Conservation (phyloP, 2,329 filamentous ascomycete genomes). For the Beauveria brongniartii region DNA sequence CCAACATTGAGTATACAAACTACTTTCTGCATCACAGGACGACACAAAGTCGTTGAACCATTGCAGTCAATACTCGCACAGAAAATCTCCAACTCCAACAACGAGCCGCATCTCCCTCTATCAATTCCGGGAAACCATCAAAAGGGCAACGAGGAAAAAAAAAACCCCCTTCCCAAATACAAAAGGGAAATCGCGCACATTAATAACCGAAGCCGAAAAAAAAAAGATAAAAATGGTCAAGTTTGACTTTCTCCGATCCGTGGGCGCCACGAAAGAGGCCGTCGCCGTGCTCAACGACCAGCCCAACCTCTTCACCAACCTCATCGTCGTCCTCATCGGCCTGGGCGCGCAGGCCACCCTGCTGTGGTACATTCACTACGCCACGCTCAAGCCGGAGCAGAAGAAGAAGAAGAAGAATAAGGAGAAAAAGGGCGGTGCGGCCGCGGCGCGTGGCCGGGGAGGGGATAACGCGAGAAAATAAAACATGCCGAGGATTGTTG, state of each 20-base stretch:
- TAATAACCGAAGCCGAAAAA: background rate
- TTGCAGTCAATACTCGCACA: background rate
- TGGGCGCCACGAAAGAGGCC: slow-evolving; percentile 50
- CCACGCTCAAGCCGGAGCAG: slow-evolving; percentile 54
- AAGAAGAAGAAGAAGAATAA: slow-evolving; percentile 39
- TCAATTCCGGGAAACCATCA: too few relatives aligned
- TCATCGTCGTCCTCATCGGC: slow-evolving; percentile 45
- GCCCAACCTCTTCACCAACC: slow-evolving; percentile 49
- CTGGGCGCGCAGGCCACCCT: slow-evolving; percentile 38
- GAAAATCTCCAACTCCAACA: background rate
- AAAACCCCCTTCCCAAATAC: background rate
- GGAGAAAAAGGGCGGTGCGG: slow-evolving; percentile 29
- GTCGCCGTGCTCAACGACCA: slow-evolving; percentile 55
- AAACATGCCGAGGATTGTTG: background rate
- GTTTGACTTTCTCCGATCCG: slow-evolving; percentile 48
- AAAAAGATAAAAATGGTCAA: slow-evolving; percentile 33
- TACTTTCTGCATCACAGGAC: background rate
- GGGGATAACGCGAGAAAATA: background rate
- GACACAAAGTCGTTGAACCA: background rate
- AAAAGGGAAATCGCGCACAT: background rate
- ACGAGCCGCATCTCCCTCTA: too few relatives aligned
- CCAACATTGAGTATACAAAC: background rate
- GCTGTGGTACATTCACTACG: slow-evolving; percentile 51
- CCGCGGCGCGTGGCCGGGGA: slow-evolving; percentile 13
- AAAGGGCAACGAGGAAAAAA: too few relatives aligned